Evolutionary conservation across 2,329 filamentous ascomycete genomes (phyloP).

Genomic region (Neofusicoccum laricinum): DNA sequence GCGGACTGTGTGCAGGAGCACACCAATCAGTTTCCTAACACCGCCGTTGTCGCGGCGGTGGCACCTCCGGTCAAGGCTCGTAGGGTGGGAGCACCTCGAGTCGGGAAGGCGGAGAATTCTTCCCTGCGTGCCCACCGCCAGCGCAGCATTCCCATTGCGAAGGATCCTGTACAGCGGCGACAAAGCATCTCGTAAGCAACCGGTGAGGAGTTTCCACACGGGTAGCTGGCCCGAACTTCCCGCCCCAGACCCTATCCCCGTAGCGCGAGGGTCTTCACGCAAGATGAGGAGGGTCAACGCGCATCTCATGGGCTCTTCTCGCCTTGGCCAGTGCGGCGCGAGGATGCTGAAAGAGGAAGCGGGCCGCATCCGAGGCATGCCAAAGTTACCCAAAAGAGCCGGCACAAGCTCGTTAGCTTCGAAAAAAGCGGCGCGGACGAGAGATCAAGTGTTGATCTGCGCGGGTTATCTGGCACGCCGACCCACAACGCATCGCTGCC

Average conservation of each 20-base stretch:
- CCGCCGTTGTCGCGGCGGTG: not conserved
- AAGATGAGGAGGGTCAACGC: not conserved
- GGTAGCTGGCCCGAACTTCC: not conserved
- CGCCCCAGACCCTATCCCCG: not conserved
- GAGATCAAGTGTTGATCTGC: conserved; percentile 13
- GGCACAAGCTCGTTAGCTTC: not conserved
- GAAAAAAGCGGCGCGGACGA: conserved; percentile 4
- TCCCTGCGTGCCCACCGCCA: conserved; percentile 4
- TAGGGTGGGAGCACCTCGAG: not conserved
- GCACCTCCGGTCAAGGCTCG: not conserved
- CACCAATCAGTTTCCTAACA: not conserved
- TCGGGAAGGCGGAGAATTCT: not conserved
- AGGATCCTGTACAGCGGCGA: not conserved
- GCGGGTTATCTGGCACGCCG: not conserved
- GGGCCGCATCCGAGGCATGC: not conserved
- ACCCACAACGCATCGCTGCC: conserved; percentile 8
- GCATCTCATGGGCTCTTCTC: not conserved
- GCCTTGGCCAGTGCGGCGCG: conserved; percentile 1
- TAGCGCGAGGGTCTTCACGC: not conserved
- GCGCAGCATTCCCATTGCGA: not conserved
- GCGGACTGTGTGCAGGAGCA: not conserved
- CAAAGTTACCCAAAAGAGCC: not conserved
- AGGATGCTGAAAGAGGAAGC: not conserved
- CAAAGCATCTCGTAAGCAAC: conserved; percentile 1
- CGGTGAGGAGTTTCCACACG: not conserved